Base-by-base conservation (phyloP, 768 basidiomycete genomes). In the Tulasnella calospora region DNA sequence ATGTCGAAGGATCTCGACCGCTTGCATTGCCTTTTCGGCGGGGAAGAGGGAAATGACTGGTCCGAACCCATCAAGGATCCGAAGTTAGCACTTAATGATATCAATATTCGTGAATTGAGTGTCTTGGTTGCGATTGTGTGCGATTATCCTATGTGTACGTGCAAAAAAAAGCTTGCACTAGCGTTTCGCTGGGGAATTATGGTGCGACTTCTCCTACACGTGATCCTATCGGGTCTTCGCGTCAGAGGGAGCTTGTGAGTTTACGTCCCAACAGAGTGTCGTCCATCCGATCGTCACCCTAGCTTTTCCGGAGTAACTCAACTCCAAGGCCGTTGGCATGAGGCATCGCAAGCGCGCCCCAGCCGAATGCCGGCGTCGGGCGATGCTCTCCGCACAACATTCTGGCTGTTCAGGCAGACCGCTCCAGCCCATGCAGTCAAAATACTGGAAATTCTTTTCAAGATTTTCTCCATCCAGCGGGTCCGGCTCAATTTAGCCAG, bases 51-150 rank as follows among this genome's bases (percentile, higher is more conserved):
- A 73, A 73, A 40, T 73, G 40, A 47, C 40, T 73, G 17, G 71
- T 40, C 71, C 71, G 71, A 27, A 41, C 71, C 27, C 71, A 73
- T 73, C 30, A 47, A 73, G 40, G 71, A 73, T 73, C 36, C 38
- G 30, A 41, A 33, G 61, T 44, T 33, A 35, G 27, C 61, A 8
- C 4, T 67, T 12, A 27, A 67, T 17, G 27, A 67, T 67, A 33
- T 33, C 30, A 67, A 33, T 33, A 27, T 67, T 67, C 61, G 61
- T 35, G 61, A 67, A 67, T 67, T 33, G 61, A 67, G 33, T 67
- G 27, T 67, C 61, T 13, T 35, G 12, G 61, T 67, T 67, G 30
- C 13, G 61, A 30, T 67, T 67, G 61, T 67, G 15, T 67, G 61
- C 12, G 61, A 67, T 67, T 27, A 67, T 67, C 19, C 23, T 67